Conservation (phyloP, 2,329 filamentous ascomycete species). For the Fonsecaea monophora region DNA sequence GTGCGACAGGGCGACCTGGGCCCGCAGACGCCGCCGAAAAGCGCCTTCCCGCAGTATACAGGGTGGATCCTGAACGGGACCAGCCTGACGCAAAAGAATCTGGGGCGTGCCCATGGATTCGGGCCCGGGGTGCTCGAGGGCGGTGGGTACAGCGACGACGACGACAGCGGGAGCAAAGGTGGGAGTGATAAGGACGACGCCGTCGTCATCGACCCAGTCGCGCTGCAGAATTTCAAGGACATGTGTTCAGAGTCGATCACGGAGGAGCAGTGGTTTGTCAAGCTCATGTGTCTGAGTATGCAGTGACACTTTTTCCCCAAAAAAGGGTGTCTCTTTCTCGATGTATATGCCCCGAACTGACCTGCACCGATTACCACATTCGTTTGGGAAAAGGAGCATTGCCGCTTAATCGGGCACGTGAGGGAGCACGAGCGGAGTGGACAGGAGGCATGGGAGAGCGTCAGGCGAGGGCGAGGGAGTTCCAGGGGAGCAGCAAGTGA, state of each 20-base stretch:
- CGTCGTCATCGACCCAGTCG: background rate
- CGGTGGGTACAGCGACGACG: background rate
- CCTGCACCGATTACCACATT: too few relatives aligned
- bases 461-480: too few relatives aligned
- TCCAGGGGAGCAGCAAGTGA: too few relatives aligned
- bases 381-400: too few relatives aligned
- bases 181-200: background rate
- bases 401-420: too few relatives aligned
- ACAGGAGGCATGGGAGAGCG: too few relatives aligned
- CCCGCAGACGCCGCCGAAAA: slow-evolving; percentile 6
- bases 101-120: background rate
- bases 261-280: background rate
- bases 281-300: background rate
- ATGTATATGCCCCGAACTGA: too few relatives aligned
- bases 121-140: background rate
- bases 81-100: background rate
- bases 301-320: background rate
- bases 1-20: slow-evolving; percentile 4
- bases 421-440: too few relatives aligned
- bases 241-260: background rate
- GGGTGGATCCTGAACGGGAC: slow-evolving; percentile 13
- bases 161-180: background rate
- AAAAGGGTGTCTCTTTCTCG: too few relatives aligned
- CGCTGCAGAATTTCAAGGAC: background rate
- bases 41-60: slow-evolving; percentile 6